A percentile compares a stretch with the other conserved stretches of the same genome.
phyloP scores from a whole-genome alignment of 2,329 filamentous ascomycete genomes.

The Exophiala oligosperma region DNA sequence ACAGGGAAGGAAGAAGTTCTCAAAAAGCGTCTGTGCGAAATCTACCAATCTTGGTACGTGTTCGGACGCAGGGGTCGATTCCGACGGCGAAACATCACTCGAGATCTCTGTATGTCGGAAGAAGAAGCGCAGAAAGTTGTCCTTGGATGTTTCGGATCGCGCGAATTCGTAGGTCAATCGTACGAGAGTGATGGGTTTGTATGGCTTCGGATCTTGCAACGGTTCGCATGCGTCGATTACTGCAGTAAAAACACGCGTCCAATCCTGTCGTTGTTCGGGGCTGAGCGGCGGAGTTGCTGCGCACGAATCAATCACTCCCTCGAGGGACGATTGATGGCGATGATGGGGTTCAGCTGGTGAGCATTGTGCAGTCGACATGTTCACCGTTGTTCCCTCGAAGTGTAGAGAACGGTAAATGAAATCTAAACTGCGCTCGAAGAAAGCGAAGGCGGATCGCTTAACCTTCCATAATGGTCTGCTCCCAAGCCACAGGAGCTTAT shows the following conservation, averaged over 20 bases:
- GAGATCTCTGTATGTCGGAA: slow-evolving; percentile 14
- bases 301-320: slow-evolving; percentile 11
- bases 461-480: no score
- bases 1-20: slow-evolving; percentile 27
- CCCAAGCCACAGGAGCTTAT: no score
- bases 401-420: not conserved
- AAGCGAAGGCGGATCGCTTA: no score
- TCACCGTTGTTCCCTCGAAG: not conserved
- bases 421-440: no score
- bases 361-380: not conserved
- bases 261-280: slow-evolving; percentile 15
- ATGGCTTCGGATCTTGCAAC: slow-evolving; percentile 24
- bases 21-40: slow-evolving; percentile 24
- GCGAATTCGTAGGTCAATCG: slow-evolving; percentile 27
- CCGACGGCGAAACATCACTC: slow-evolving; percentile 6
- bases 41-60: slow-evolving; percentile 5
- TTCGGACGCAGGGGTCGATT: slow-evolving; percentile 3
- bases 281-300: slow-evolving; percentile 13
- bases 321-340: not conserved
- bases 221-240: slow-evolving; percentile 27
- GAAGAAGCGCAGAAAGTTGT: slow-evolving; percentile 17
- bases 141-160: slow-evolving; percentile 18
- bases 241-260: slow-evolving; percentile 14
- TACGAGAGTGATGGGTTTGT: slow-evolving; percentile 27
- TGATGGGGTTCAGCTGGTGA: not conserved